Evolutionary conservation across 164 flowering plant genomes (phyloP), one percentile per base, ranked within the genome.

Genomic region (Warburgia ugandensis): DNA sequence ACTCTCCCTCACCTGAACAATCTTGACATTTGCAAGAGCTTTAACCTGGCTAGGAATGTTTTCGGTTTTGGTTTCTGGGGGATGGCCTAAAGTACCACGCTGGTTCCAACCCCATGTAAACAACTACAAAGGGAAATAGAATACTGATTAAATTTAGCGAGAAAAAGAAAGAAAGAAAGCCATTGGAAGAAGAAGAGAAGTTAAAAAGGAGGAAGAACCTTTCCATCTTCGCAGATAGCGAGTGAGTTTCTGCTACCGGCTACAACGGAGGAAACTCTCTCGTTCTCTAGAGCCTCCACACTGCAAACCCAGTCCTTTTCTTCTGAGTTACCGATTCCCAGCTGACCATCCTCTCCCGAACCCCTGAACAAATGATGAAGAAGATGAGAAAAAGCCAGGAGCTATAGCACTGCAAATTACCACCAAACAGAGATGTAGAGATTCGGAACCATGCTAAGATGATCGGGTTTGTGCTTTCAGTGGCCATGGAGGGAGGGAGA

Each of bases 61-160:
- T 70, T 94, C 88, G 19, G 92, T 86, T 65, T 94, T 94, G 54
- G 84, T 81, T 60, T 81, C 95, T 6, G 90, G 86, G 11, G 89
- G 94, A 59, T 86, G 96, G 35, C 99, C 97, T 32, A 94, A 59
- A 0, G 99, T 94, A 21, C 99, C 99, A 62, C 97, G 86, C 57
- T 94, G 99, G 56, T 94, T 94, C 99, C 99, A 94, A 8, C 99
- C 99, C 99, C 99, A 94, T 21, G 97, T 94, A 66, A 83, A 94
- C 65, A 94, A 65, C 99, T 94, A n/a, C n/a, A n/a, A n/a, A n/a
- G n/a, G n/a, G 58, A 57, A 49, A 54, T 6, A 8, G 17, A 47
- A 30, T 21, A 58, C 31, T 16, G 29, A 45, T 17, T 17, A 36
- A n/a, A 23, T 52, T 12, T 29, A 27, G 14, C 5, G 44, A 40